These are phyloP conservation scores for Populus tremula DNA, from an alignment of 345 rosid genomes.

Conservation along the genomic window DNA sequence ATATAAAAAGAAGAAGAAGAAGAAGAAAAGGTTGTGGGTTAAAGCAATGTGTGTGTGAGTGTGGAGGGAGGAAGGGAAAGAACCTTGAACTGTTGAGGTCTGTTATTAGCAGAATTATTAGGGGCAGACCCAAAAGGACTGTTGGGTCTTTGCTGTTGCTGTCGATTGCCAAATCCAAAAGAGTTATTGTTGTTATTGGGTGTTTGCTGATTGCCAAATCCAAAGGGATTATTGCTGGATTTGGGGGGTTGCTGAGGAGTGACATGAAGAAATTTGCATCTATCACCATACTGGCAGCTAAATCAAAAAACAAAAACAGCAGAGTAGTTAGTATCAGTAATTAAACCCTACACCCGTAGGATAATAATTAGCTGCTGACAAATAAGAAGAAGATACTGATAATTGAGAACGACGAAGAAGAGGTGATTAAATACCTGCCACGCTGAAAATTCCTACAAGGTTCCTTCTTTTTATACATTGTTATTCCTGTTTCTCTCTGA, in stretches of 20 bases:
- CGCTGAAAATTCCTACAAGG: conserved; percentile 80
- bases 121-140: not conserved
- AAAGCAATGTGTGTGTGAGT: too few relatives aligned
- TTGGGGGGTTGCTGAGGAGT: conserved; percentile 49
- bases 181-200: not conserved
- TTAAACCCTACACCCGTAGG: not conserved
- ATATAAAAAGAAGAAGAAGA: not conserved
- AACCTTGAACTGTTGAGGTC: conserved; percentile 65
- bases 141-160: too few relatives aligned
- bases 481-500: too few relatives aligned
- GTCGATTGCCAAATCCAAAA: too few relatives aligned
- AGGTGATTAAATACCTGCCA: conserved; percentile 42
- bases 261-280: conserved; percentile 67
- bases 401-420: not conserved
- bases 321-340: not conserved
- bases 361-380: not conserved
- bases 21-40: too few relatives aligned
- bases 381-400: not conserved
- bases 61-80: not conserved
- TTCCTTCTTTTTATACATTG: conserved; percentile 33
- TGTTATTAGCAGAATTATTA: conserved; percentile 31
- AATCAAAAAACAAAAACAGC: conserved; percentile 13
- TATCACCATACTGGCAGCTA: conserved; percentile 81
- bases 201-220: conserved; percentile 52
- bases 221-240: conserved; percentile 19